Percentiles rank a stretch among this genome's conserved stretches.
Conservation (phyloP, 495 filamentous ascomycete species). For the Daldinia loculata region DNA sequence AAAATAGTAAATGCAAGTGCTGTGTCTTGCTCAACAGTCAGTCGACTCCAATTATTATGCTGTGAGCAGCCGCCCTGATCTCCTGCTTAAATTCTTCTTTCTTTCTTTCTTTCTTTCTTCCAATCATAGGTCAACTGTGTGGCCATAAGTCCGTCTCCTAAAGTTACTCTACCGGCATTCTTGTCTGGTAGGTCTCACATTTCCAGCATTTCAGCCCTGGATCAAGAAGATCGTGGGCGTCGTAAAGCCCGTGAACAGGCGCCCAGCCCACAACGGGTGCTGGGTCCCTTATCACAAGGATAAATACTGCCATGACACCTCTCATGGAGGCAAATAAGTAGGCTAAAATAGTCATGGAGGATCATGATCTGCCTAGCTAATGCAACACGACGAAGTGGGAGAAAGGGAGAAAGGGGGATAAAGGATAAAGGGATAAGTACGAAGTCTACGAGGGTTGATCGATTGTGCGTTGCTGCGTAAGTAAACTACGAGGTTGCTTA, state of each 20-base stretch:
- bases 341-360: conserved; percentile 19
- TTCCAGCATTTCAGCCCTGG: conserved; percentile 9
- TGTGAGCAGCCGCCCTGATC: conserved; percentile 1
- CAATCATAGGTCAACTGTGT: neutral
- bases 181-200: conserved; percentile 18
- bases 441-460: conserved; percentile 39
- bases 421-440: conserved; percentile 6
- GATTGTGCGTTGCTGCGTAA: conserved; percentile 34
- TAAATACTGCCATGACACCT: conserved; percentile 12
- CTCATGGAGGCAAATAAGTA: conserved; percentile 20
- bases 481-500: conserved; percentile 48
- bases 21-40: conserved; percentile 1
- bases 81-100: conserved; percentile 11
- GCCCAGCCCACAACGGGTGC: conserved; percentile 10
- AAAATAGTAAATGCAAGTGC: conserved; percentile 13
- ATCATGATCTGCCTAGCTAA: conserved; percentile 17
- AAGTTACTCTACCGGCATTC: conserved; percentile 13
- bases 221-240: conserved; percentile 10
- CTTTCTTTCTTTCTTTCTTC: conserved; percentile 11
- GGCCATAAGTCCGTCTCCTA: conserved; percentile 3
- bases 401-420: neutral
- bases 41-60: conserved; percentile 25
- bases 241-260: conserved; percentile 4
- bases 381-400: conserved; percentile 13
- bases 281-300: conserved; percentile 9